Evolutionary conservation across 305 asterid genomes (phyloP), one percentile per base, ranked within the genome.

Genomic region (Ruellia speciosa): DNA sequence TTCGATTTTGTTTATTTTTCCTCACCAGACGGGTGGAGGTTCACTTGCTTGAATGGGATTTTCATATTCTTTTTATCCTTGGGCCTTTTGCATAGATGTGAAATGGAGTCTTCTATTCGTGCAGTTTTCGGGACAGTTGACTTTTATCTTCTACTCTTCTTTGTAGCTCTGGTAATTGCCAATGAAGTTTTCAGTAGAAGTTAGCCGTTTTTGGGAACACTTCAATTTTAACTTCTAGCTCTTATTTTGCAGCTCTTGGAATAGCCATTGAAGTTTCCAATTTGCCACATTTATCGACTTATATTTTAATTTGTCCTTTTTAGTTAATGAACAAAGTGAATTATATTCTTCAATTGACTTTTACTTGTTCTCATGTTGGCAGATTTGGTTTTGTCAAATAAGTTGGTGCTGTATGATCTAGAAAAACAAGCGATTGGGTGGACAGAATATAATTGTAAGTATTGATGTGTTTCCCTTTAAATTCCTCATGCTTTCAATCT

Each of bases 371-470:
- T 20, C 54, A 51, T 77, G 77, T 59, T 78, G 64, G 73, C 95
- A 92, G 99, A 88, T 80, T 67, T 92, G 79, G 97, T 92, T 68
- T 90, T 92, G 51, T 81, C 99, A 59, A 88, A 86, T 74, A 92
- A 92, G 83, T 84, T 92, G 76, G 81, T 88, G 68, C 77, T 88
- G 59, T 92, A 88, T 73, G 96, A 92, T 71, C 95, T 92, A 57
- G 96, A 86, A 74, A 88, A 81, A 60, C 95, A 88, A 77, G 67
- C 89, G 40, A 88, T 92, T 73, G 99, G 99, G 65, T 92, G 99
- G 99, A 88, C 96, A 0, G 96, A 86, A 59, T 92, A 92, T 71
- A 92, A 92, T 82, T 92, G 99, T 92, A 81, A 88, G 96, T 76
- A 35, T 49, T 20, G 14, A 64, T n/a, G 54, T 54, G 14, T 65